A percentile compares a stretch with the other conserved stretches of the same genome.
Conservation (phyloP, 1,139 yeast genomes). For the Magnusiomyces fungicola region DNA sequence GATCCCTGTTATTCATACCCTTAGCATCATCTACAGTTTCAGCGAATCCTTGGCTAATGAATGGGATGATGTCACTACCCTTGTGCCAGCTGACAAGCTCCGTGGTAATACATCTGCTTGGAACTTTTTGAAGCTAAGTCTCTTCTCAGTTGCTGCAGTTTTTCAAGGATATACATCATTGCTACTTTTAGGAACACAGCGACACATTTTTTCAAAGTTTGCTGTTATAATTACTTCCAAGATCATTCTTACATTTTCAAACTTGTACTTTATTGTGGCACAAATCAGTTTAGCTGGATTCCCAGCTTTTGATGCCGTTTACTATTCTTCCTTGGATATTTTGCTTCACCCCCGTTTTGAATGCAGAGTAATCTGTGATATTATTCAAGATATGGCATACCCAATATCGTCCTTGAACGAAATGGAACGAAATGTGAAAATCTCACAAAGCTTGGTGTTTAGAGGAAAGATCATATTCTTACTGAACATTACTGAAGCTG, state of each 20-base stretch:
- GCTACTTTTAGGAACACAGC: conserved; percentile 29
- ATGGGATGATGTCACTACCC: conserved; percentile 9
- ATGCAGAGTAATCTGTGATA: conserved; percentile 2
- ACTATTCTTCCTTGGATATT: conserved; percentile 45
- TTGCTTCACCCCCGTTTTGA: conserved; percentile 31
- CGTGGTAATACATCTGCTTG: conserved; percentile 17
- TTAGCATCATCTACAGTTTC: conserved; percentile 9
- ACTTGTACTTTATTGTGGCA: conserved; percentile 48
- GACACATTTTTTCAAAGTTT: conserved; percentile 15
- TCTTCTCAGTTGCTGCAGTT: conserved; percentile 48
- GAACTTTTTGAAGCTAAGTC: conserved; percentile 37
- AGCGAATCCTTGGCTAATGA: conserved; percentile 9
- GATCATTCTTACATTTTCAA: conserved; percentile 43
- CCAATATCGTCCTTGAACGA: conserved; percentile 4
- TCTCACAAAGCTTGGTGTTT: conserved; percentile 31
- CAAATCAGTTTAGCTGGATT: conserved; percentile 66
- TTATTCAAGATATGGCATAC: conserved; percentile 5
- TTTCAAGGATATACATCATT: conserved; percentile 46
- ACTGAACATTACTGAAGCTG: conserved; percentile 53
- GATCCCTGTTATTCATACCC: conserved; percentile 11
- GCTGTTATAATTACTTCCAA: conserved; percentile 31
- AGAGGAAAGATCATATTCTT: conserved; percentile 49
- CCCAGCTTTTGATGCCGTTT: conserved; percentile 61
- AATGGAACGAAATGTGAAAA: background rate
- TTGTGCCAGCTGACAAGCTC: conserved; percentile 9